phyloP scores from a whole-genome alignment of 2,329 filamentous ascomycete genomes.

The Cladosporium sphaerospermum region DNA sequence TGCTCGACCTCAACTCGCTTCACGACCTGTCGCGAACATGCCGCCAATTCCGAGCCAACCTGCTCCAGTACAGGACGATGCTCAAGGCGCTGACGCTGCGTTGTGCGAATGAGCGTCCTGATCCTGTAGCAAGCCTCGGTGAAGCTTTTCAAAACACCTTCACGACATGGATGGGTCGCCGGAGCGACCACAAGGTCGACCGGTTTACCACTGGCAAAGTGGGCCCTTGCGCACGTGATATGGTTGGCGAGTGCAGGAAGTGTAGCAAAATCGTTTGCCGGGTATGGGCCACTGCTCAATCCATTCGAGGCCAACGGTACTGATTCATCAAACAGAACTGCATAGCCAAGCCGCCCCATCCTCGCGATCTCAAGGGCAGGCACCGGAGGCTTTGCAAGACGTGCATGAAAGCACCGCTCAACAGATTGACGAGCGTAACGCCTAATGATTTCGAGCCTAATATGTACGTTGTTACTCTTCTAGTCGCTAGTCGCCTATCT shows the following conservation, averaged over 20 bases:
- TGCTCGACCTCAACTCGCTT: conserved; percentile 80
- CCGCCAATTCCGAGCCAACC: conserved; percentile 67
- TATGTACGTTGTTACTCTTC: neutral
- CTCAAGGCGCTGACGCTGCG: conserved; percentile 70
- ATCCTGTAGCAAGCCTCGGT: neutral
- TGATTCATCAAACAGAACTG: conserved; percentile 61
- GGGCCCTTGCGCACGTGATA: conserved; percentile 74
- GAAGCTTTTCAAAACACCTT: neutral
- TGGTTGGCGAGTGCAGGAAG: conserved; percentile 75
- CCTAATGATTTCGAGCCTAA: neutral
- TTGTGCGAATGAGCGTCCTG: conserved; percentile 61
- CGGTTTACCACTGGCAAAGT: conserved; percentile 59
- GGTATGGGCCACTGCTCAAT: conserved; percentile 45
- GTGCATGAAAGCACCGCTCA: conserved; percentile 66
- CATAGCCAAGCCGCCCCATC: conserved; percentile 72
- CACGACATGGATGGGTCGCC: conserved; percentile 20
- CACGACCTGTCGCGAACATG: conserved; percentile 78
- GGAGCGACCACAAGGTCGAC: conserved; percentile 26
- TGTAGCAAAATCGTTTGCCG: conserved; percentile 75
- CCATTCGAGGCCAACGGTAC: neutral
- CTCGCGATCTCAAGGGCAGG: conserved; percentile 60
- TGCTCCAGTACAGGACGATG: conserved; percentile 70
- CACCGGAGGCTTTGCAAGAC: conserved; percentile 74
- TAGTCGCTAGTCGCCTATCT: neutral
- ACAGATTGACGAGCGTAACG: conserved; percentile 7